phyloP scores from a whole-genome alignment of 352 stramenopile genomes.

The Phytophthora citricola region DNA sequence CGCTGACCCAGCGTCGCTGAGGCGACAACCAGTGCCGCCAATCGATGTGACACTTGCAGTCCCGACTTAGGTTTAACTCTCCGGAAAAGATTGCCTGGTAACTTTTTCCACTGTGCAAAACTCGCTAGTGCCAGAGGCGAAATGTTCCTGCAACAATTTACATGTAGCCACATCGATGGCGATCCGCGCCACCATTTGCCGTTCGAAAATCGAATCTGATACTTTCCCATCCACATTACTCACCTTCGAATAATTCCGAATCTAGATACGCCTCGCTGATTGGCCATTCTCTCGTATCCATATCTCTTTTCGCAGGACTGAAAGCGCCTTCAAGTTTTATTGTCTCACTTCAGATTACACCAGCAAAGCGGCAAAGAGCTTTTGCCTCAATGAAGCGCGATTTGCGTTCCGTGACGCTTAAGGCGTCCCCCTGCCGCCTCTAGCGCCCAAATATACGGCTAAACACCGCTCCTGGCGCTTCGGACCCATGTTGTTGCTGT shows the following conservation, averaged over 20 bases:
- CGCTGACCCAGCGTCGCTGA: too few relatives aligned
- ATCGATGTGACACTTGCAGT: neutral
- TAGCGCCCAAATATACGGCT: neutral
- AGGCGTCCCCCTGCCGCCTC: constrained; percentile 14
- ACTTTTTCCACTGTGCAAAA: too few relatives aligned
- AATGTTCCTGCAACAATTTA: too few relatives aligned
- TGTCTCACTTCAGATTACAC: constrained; percentile 5
- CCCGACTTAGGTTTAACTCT: neutral
- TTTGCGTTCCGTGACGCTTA: constrained; percentile 33
- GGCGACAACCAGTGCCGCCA: neutral
- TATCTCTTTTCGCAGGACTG: constrained; percentile 7
- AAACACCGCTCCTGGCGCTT: constrained; percentile 12
- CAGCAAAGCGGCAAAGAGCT: neutral
- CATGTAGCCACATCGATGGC: neutral
- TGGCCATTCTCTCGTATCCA: constrained; percentile 15
- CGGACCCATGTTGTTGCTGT: constrained; percentile 27
- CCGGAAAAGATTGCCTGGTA: too few relatives aligned
- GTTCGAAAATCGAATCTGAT: constrained; percentile 5
- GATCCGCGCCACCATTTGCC: neutral
- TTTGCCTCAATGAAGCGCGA: constrained; percentile 20
- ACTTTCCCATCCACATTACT: constrained; percentile 21
- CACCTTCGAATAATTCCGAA: constrained; percentile 21
- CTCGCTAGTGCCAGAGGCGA: too few relatives aligned
- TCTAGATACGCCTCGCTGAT: constrained; percentile 47
- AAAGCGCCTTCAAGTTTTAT: constrained; percentile 6